Base-by-base conservation (phyloP, 2,329 filamentous ascomycete species). In the Cordyceps javanica region DNA sequence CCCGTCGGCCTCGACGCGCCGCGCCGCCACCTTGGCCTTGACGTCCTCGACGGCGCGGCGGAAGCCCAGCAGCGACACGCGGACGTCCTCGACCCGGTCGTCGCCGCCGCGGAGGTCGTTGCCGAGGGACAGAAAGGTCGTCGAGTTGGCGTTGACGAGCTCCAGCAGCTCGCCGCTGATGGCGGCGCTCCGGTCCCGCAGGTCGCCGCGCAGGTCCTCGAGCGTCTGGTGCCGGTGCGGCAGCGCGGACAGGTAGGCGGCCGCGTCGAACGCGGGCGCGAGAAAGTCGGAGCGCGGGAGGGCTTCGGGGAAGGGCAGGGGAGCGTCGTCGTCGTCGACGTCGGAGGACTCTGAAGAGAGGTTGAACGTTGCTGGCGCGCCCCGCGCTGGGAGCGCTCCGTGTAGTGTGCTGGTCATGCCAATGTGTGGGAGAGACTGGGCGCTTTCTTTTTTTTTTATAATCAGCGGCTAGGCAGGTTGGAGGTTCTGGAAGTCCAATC, bases 61-160 rank as follows among this genome's bases (percentile, higher is more conserved):
- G 66, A 99, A 97, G 0, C 91, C 91, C 60, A 97, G 71, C 57
- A 99, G 73, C 0, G 91, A 91, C 0, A 99, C 89, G 44, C 90
- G 82, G 32, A 97, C 88, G 67, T 95, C 91, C 69, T 96, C 92
- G 0, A 97, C 87, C 69, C 87, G 89, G 66, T 97, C 93, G 67
- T 96, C 92, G 8, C 95, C 95, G 3, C 92, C 92, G 55, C 85
- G 83, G 44, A 99, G 75, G 65, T 91, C 89, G 48, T 82, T 85
- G 0, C 94, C 95, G 0, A 99, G 75, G 0, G 86, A 87, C 5
- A 99, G 73, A 65, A 99, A 99, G 58, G 93, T 89, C 49, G 91
- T 88, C 70, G 99, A 97, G 72, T 99, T 96, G 53, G 88, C 83
- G 69, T 99, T 99, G 63, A 99, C 94, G 8, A 99, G 83, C 73